Base-by-base conservation (phyloP, 148 eudicot species). In the Silene latifolia region DNA sequence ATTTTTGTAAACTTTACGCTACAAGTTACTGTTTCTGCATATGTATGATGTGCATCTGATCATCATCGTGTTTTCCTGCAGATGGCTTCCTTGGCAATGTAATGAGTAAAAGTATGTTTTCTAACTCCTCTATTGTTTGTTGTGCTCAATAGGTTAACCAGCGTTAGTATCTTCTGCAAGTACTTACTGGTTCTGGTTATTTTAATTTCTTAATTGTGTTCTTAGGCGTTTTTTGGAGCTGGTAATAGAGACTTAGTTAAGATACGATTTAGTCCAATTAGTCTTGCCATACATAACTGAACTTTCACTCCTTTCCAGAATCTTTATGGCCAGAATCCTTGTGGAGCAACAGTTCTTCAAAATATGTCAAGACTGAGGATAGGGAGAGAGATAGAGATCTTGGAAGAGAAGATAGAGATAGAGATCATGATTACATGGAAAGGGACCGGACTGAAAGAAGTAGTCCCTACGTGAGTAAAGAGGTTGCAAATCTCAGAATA, bases 41-140 rank as follows among this genome's bases (percentile, higher is more conserved):
- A 18, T 59, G 12, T 77, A 23, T 66, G 51, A 29, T 76, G 63
- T 59, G 48, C 44, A 24, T 58, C 77, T 81, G 53, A 81, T 73
- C 71, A 72, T 10, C 35, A 21, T 29, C 59, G 2, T 69, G 57
- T 32, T 64, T 63, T 67, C 57, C 63, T 57, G 88, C 91, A 95
- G 99, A 95, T 85, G 99, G 92, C 80, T 95, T 95, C 77, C 92
- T 95, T 85, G 90, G 89, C 60, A 91, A 88, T 80, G 93, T 92
- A 47, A 89, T 95, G 90, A 89, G 85, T 74, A 92, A 92, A 87
- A 95, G 98, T 95, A 92, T 39, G 96, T 85, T 13, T n/a, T 77
- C 15, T 10, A 44, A 25, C 67, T 76, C 39, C 57, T 71, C 57
- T 71, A 17, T 35, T 47, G 35, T 32, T 20, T 67, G 46, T 39